Conservation (phyloP, 2,329 filamentous ascomycete species). For the Coniella vitis region DNA sequence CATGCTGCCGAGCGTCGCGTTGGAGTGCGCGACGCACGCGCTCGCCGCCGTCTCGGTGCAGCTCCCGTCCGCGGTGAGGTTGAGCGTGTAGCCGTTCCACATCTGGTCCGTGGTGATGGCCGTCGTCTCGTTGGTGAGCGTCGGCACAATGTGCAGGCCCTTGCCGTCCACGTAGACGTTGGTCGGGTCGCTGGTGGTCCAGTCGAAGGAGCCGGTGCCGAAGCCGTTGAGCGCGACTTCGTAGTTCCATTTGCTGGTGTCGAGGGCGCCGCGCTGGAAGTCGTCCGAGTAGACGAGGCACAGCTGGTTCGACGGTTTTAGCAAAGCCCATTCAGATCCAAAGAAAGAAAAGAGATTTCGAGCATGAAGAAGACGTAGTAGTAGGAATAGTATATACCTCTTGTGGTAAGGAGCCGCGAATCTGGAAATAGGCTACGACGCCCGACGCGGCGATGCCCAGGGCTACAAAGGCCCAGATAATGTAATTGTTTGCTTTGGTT, state of each 20-base stretch:
- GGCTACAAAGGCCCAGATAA: constrained; percentile 25
- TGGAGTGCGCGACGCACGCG: constrained; percentile 33
- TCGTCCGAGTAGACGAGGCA: constrained; percentile 45
- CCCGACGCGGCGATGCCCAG: constrained; percentile 29
- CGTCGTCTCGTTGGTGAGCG: constrained; percentile 37
- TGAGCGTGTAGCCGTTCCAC: constrained; percentile 34
- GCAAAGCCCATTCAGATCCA: background rate
- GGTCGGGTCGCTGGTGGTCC: constrained; percentile 40
- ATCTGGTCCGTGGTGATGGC: constrained; percentile 32
- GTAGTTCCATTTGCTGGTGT: constrained; percentile 13
- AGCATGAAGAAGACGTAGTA: too few species aligned
- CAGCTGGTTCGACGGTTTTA: constrained; percentile 12
- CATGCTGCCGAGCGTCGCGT: constrained; percentile 36
- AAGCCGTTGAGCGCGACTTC: constrained; percentile 29
- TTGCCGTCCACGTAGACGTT: constrained; percentile 42
- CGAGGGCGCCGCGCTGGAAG: constrained; percentile 27
- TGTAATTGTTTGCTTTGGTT: constrained; percentile 29
- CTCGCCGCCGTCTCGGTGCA: constrained; percentile 33
- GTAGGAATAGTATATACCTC: constrained; percentile 1
- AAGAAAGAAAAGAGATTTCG: background rate
- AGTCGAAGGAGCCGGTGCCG: constrained; percentile 46
- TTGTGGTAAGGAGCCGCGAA: constrained; percentile 20
- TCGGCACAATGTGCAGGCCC: constrained; percentile 50
- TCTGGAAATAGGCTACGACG: constrained; percentile 27
- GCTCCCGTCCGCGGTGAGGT: constrained; percentile 34